Evolutionary conservation across 164 flowering plant species (phyloP).

Genomic region (Stephania japonica): DNA sequence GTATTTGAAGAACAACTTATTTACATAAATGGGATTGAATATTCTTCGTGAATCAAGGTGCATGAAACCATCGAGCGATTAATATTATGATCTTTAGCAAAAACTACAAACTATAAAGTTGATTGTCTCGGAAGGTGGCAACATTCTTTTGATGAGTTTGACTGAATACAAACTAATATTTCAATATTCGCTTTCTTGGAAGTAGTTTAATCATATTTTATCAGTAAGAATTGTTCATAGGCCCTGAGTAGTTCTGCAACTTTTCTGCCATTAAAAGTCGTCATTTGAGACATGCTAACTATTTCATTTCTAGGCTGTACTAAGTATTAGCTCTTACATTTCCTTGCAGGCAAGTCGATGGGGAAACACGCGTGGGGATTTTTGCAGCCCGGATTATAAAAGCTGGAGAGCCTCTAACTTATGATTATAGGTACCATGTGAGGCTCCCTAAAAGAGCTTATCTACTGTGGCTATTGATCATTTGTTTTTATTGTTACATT

Average conservation of each 20-base stretch:
- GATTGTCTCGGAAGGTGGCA: no score
- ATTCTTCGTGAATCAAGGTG: no score
- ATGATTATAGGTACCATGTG: conserved; percentile 70
- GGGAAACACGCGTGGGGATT: conserved; percentile 86
- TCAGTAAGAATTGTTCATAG: background rate
- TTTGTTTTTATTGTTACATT: background rate
- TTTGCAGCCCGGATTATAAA: conserved; percentile 71
- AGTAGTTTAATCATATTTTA: no score
- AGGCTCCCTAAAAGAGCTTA: background rate
- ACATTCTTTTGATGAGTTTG: no score
- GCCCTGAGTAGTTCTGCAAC: background rate
- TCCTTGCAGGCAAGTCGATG: conserved; percentile 75
- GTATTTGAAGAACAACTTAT: no score
- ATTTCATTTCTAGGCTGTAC: background rate
- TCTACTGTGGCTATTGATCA: background rate
- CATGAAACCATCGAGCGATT: no score
- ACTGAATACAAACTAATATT: no score
- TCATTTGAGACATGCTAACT: background rate
- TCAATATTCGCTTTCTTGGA: no score
- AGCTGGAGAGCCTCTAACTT: conserved; percentile 77
- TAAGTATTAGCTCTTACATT: background rate
- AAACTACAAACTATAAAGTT: no score
- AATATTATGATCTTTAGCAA: no score
- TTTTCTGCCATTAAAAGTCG: no score
- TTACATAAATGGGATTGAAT: no score